phyloP scores from a whole-genome alignment of 805 yeast species.

The Zygosaccharomyces pseudorouxii region DNA sequence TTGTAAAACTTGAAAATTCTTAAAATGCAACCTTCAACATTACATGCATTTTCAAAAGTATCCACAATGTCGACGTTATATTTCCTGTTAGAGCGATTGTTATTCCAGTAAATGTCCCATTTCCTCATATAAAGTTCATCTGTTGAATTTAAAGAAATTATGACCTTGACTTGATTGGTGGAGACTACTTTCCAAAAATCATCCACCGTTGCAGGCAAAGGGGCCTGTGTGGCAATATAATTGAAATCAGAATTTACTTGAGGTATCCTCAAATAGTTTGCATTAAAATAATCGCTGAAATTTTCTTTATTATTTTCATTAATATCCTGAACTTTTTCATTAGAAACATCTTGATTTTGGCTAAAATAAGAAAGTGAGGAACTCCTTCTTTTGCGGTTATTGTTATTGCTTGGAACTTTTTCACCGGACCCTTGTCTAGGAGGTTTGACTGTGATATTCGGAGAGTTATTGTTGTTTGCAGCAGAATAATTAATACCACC shows the following conservation, averaged over 20 bases:
- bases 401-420: constrained; percentile 1
- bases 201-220: constrained; percentile 65
- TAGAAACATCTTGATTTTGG: constrained; percentile 2
- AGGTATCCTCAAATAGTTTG: constrained; percentile 57
- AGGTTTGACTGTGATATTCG: background rate
- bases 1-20: constrained; percentile 30
- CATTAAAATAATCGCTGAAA: constrained; percentile 70
- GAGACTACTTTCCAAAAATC: constrained; percentile 88
- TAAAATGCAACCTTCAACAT: constrained; percentile 33
- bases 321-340: constrained; percentile 1
- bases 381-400: constrained; percentile 10
- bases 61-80: constrained; percentile 35
- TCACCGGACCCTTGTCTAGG: constrained; percentile 1
- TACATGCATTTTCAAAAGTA: constrained; percentile 29
- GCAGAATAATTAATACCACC: constrained; percentile 2
- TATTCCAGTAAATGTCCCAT: constrained; percentile 79
- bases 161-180: constrained; percentile 58
- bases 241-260: constrained; percentile 38
- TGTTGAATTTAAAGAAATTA: constrained; percentile 72
- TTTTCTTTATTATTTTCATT: constrained; percentile 12
- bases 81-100: constrained; percentile 37
- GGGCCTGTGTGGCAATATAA: constrained; percentile 90
- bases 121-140: constrained; percentile 70
- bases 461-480: background rate
- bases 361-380: constrained; percentile 10